Conservation (phyloP, 345 rosid species). For the Gossypium turneri region DNA sequence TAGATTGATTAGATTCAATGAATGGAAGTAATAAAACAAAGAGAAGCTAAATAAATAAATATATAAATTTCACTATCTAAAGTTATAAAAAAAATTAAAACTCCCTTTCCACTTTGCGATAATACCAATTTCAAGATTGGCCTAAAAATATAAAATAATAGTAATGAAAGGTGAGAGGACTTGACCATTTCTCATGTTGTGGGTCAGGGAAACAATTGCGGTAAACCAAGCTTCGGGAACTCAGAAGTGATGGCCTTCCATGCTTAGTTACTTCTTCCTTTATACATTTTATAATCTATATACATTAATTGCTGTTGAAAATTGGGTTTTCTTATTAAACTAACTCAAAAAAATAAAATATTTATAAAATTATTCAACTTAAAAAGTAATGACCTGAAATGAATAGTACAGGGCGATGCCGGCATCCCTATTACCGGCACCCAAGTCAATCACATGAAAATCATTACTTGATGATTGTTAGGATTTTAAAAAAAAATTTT, state of each 20-base stretch:
- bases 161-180: background rate
- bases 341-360: too few relatives aligned
- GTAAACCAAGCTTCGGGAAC: background rate
- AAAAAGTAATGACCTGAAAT: too few relatives aligned
- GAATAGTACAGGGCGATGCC: fast-evolving
- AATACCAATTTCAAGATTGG: background rate
- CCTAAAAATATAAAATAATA: background rate
- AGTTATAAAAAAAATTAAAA: background rate
- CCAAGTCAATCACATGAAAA: too few relatives aligned
- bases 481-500: too few relatives aligned
- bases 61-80: background rate
- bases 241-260: background rate
- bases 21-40: background rate
- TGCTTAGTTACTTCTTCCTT: background rate
- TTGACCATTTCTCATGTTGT: background rate
- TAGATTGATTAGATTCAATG: background rate
- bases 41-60: background rate
- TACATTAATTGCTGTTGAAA: too few relatives aligned
- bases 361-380: too few relatives aligned
- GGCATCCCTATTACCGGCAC: fast-evolving
- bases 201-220: background rate
- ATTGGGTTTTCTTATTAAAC: too few relatives aligned
- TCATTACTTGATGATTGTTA: too few relatives aligned
- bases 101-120: background rate
- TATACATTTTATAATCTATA: too few relatives aligned